Conservation (phyloP, 352 stramenopile species). For the Phytophthora macrochlamydospora region DNA sequence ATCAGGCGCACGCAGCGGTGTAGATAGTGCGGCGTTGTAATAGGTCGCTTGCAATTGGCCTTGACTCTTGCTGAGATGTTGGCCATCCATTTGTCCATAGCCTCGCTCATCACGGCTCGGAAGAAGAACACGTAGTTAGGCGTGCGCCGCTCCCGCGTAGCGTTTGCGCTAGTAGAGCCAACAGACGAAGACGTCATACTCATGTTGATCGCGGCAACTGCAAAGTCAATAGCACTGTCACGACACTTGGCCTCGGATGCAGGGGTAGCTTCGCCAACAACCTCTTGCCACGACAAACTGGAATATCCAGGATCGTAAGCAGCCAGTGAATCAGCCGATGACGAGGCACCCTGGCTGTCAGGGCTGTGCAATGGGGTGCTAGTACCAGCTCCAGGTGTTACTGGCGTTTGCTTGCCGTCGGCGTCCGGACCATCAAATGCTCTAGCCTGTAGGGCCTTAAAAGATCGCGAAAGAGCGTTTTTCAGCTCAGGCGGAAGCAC, state of each 20-base stretch:
- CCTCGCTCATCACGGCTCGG: slow-evolving; percentile 78
- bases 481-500: slow-evolving; percentile 76
- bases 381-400: slow-evolving; percentile 41
- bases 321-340: slow-evolving; percentile 29
- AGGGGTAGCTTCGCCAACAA: slow-evolving; percentile 63
- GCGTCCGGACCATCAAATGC: slow-evolving; percentile 55
- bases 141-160: slow-evolving; percentile 73
- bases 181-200: slow-evolving; percentile 77
- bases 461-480: slow-evolving; percentile 65
- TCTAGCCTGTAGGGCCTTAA: slow-evolving; percentile 78
- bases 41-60: slow-evolving; percentile 73
- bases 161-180: slow-evolving; percentile 74
- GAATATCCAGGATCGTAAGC: slow-evolving; percentile 63
- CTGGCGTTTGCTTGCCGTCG: slow-evolving; percentile 44
- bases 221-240: slow-evolving; percentile 77
- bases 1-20: slow-evolving; percentile 86
- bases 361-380: slow-evolving; percentile 73
- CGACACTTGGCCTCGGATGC: slow-evolving; percentile 61
- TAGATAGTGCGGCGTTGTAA: slow-evolving; percentile 84
- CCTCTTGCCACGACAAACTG: slow-evolving; percentile 74
- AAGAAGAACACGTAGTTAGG: slow-evolving; percentile 90
- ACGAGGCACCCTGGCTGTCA: slow-evolving; percentile 50
- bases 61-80: slow-evolving; percentile 69
- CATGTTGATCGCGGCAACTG: slow-evolving; percentile 77
- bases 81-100: slow-evolving; percentile 91